Conservation (phyloP, 148 eudicot genomes). For the Nepenthes mirabilis region DNA sequence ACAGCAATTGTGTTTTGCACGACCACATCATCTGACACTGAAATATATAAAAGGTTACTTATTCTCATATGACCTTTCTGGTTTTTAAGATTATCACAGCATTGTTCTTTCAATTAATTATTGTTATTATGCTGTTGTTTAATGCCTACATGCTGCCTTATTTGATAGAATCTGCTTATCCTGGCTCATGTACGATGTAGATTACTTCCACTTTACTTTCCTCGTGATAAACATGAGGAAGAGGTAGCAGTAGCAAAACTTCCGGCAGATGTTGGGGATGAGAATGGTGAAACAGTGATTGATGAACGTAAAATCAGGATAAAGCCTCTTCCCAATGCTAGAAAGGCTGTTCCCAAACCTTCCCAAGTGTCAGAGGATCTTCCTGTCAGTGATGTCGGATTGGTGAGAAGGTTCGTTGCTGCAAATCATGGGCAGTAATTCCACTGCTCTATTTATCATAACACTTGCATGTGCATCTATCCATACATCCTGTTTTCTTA, state of each 20-base stretch:
- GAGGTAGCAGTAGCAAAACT: constrained; percentile 79
- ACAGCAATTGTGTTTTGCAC: constrained; percentile 82
- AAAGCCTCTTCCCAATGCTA: constrained; percentile 68
- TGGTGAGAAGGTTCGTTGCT: constrained; percentile 55
- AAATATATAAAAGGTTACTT: constrained; percentile 78
- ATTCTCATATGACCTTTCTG: not conserved
- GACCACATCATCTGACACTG: constrained; percentile 67
- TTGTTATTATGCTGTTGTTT: not conserved
- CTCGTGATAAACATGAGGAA: constrained; percentile 95
- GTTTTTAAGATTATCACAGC: not conserved
- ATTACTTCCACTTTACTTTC: constrained; percentile 96
- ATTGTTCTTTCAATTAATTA: not conserved
- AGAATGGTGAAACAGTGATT: constrained; percentile 91
- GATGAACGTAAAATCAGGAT: constrained; percentile 98
- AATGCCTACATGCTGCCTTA: not conserved
- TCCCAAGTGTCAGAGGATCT: constrained; percentile 47
- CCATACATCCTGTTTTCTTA: not conserved
- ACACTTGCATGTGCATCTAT: too few relatives aligned
- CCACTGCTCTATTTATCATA: too few relatives aligned
- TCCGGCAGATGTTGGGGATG: constrained; percentile 99
- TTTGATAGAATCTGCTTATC: not conserved
- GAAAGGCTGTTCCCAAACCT: constrained; percentile 42
- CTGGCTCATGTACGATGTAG: constrained; percentile 18
- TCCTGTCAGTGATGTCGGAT: constrained; percentile 54
- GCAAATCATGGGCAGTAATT: too few relatives aligned